Conservation (phyloP, 2,329 filamentous ascomycete genomes). For the Incumbomyces delicatus region DNA sequence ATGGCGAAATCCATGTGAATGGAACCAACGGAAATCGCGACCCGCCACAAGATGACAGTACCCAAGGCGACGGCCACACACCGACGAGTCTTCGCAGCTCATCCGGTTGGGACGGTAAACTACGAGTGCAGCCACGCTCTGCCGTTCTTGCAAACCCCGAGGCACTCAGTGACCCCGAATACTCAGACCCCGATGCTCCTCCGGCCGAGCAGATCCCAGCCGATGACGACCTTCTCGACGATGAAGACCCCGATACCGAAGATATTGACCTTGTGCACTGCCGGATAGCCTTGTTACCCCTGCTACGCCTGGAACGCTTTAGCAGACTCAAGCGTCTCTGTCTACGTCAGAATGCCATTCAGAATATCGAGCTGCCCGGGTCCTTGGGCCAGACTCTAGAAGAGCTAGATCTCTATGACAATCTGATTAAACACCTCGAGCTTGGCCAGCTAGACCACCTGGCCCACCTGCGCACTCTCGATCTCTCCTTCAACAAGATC, state of each 20-base stretch:
- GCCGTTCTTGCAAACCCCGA: conserved; percentile 68
- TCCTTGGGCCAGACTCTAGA: conserved; percentile 56
- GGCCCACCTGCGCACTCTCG: conserved; percentile 64
- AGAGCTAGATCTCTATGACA: conserved; percentile 94
- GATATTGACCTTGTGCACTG: conserved; percentile 89
- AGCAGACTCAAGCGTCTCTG: conserved; percentile 65
- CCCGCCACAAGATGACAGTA: neutral
- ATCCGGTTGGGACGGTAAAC: conserved; percentile 37
- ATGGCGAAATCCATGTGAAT: neutral
- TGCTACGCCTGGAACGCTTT: conserved; percentile 77
- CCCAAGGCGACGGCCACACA: neutral
- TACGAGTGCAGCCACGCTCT: conserved; percentile 44
- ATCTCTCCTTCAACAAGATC: conserved; percentile 98
- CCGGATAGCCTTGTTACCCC: conserved; percentile 66
- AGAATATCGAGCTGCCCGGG: conserved; percentile 65
- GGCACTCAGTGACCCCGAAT: conserved; percentile 73
- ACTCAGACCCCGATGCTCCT: conserved; percentile 61
- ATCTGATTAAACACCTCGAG: conserved; percentile 77
- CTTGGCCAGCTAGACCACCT: conserved; percentile 61
- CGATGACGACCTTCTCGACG: conserved; percentile 62
- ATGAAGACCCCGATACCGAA: conserved; percentile 37
- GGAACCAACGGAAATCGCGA: neutral
- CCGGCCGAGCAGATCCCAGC: conserved; percentile 66
- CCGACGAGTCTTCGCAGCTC: conserved; percentile 1
- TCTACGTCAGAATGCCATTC: conserved; percentile 84